Base-by-base conservation (phyloP, 306 rosid species). In the Vigna angularis region DNA sequence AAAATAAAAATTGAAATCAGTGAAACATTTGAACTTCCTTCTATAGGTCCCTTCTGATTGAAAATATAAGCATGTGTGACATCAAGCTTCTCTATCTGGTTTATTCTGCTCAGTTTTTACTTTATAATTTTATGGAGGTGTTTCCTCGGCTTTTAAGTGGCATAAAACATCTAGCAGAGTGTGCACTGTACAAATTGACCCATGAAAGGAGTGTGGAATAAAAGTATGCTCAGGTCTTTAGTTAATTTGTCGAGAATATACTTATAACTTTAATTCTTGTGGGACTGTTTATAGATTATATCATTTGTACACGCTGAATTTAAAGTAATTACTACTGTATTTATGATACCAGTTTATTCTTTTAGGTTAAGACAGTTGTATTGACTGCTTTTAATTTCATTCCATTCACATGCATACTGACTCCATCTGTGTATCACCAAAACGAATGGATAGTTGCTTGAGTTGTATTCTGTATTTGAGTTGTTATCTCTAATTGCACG, bases 391-490 rank as follows among this genome's bases (percentile, higher is more conserved):
- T 65, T 73, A 50, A 30, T 20, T 63, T 10, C 59, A 32, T 49
- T 14, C 7, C 52, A 40, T 55, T 34, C 75, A 47, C 48, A 32
- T 20, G 20, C 61, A 20, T 34, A 38, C 47, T 3, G 24, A 26
- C 58, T 42, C 26, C 55, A 9, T 72, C 66, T 26, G 68, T n/a
- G 13, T 66, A 9, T 63, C 58, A 40, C 42, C 68, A 20, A 72
- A 20, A 69, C 53, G 69, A 34, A 36, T 57, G 51, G 30, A 14
- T 22, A 15, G 44, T 78, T 78, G 63, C 70, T 68, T 61, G 73
- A 61, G 71, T 79, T 44, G 68, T 47, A 51, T 58, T 76, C 30
- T 36, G 42, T 22, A 15, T 81, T 81, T 66, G 70, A 69, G 47
- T 57, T 57, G 22, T 66, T 9, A 36, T 72, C 51, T 66, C 45